A percentile compares a stretch with the other conserved stretches of the same genome.
Conservation (phyloP, 2,329 filamentous ascomycete species). For the Colletotrichum spinosum region DNA sequence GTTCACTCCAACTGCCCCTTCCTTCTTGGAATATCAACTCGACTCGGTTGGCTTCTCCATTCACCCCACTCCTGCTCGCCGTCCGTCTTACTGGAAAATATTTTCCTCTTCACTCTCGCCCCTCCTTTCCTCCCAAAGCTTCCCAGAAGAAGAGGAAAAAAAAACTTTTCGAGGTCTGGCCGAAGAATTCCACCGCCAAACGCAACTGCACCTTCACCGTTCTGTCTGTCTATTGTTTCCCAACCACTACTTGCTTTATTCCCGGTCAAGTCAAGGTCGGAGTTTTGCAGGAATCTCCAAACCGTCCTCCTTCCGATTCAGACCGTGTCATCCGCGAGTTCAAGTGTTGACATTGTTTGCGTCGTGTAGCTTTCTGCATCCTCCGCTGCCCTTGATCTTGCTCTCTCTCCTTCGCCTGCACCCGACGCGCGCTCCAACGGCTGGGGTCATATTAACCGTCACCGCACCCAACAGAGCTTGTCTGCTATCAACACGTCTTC, state of each 20-base stretch:
- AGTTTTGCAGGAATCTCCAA: conserved; percentile 23
- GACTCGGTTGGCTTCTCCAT: background rate
- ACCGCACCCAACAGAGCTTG: conserved; percentile 74
- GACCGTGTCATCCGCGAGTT: conserved; percentile 39
- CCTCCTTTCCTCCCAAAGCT: conserved; percentile 7
- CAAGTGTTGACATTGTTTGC: conserved; percentile 45
- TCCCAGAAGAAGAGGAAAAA: background rate
- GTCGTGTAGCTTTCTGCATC: conserved; percentile 79
- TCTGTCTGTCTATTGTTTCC: background rate
- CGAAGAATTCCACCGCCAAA: conserved; percentile 11
- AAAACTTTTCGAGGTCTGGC: background rate
- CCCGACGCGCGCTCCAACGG: conserved; percentile 65
- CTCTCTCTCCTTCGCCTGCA: conserved; percentile 74
- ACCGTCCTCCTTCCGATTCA: conserved; percentile 17
- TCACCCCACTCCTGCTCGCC: background rate
- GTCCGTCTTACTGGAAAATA: conserved; percentile 12
- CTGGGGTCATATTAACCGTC: conserved; percentile 74
- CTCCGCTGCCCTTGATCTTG: conserved; percentile 84
- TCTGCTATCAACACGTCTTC: conserved; percentile 57
- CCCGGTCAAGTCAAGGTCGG: conserved; percentile 3
- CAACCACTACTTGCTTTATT: conserved; percentile 11
- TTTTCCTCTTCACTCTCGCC: conserved; percentile 18
- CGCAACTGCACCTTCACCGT: conserved; percentile 17
- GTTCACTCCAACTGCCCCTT: too few species aligned
- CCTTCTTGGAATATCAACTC: too few species aligned